A percentile compares a stretch with the other conserved stretches of the same genome.
phyloP scores from a whole-genome alignment of 2,329 filamentous ascomycete species.

The Verticillium zaregamsianum region DNA sequence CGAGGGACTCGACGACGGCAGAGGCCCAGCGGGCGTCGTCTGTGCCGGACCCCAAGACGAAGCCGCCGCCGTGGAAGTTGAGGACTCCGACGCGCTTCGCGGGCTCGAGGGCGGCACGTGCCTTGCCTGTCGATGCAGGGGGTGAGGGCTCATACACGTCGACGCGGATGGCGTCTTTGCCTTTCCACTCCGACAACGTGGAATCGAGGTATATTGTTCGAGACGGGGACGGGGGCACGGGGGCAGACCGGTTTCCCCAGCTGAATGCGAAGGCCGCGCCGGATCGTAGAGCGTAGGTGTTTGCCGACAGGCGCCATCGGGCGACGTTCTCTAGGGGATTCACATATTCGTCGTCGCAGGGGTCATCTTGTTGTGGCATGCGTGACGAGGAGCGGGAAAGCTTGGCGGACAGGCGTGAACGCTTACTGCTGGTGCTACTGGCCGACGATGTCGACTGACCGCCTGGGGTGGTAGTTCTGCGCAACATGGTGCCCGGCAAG shows the following conservation, averaged over 20 bases:
- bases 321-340: slow-evolving; percentile 40
- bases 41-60: slow-evolving; percentile 57
- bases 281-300: slow-evolving; percentile 38
- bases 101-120: slow-evolving; percentile 19
- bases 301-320: slow-evolving; percentile 37
- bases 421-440: not conserved
- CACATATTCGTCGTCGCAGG: slow-evolving; percentile 18
- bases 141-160: slow-evolving; percentile 38
- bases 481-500: not conserved
- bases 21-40: slow-evolving; percentile 60
- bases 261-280: slow-evolving; percentile 39
- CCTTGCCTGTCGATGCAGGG: not conserved
- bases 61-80: slow-evolving; percentile 66
- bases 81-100: slow-evolving; percentile 49
- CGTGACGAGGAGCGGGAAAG: not conserved
- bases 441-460: not conserved
- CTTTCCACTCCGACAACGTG: slow-evolving; percentile 31
- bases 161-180: slow-evolving; percentile 36
- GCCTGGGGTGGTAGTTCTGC: not conserved
- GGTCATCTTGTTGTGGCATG: not conserved
- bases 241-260: slow-evolving; percentile 35
- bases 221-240: slow-evolving; percentile 32
- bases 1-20: slow-evolving; percentile 44
- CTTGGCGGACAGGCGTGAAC: not conserved
- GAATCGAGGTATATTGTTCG: slow-evolving; percentile 37